Evolutionary conservation across 805 yeast genomes (phyloP).

Genomic region (Vanderwaltozyma polyspora): DNA sequence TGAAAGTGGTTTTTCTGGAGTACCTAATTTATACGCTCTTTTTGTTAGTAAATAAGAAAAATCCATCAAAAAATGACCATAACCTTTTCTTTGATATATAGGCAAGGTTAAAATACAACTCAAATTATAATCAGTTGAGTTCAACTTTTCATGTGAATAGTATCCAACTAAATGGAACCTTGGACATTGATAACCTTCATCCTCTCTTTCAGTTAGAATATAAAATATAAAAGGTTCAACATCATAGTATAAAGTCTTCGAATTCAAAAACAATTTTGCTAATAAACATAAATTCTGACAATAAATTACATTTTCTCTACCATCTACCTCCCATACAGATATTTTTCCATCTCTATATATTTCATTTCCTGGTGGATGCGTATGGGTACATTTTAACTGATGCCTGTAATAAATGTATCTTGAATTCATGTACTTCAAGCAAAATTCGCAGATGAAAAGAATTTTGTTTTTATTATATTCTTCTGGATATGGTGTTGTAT

Average conservation of each 20-base stretch:
- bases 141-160: slow-evolving; percentile 76
- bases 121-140: slow-evolving; percentile 67
- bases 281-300: slow-evolving; percentile 85
- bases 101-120: slow-evolving; percentile 90
- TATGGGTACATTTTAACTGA: slow-evolving; percentile 54
- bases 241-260: slow-evolving; percentile 86
- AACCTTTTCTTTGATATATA: slow-evolving; percentile 75
- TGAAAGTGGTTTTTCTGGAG: slow-evolving; percentile 92
- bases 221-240: slow-evolving; percentile 93
- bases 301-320: slow-evolving; percentile 66
- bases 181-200: slow-evolving; percentile 8
- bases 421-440: slow-evolving; percentile 68
- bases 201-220: slow-evolving; percentile 61
- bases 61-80: slow-evolving; percentile 79
- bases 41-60: slow-evolving; percentile 74
- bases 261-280: slow-evolving; percentile 80
- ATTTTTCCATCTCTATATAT: slow-evolving; percentile 60
- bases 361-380: slow-evolving; percentile 84
- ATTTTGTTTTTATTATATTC: slow-evolving; percentile 55
- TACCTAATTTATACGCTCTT: slow-evolving; percentile 66
- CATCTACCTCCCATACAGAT: slow-evolving; percentile 88
- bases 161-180: slow-evolving; percentile 83
- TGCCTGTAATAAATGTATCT: slow-evolving; percentile 62
- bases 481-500: slow-evolving; percentile 85
- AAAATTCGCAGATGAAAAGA: slow-evolving; percentile 71